Evolutionary conservation across 257 asterid genomes (phyloP).

Genomic region (Coffea eugenioides): DNA sequence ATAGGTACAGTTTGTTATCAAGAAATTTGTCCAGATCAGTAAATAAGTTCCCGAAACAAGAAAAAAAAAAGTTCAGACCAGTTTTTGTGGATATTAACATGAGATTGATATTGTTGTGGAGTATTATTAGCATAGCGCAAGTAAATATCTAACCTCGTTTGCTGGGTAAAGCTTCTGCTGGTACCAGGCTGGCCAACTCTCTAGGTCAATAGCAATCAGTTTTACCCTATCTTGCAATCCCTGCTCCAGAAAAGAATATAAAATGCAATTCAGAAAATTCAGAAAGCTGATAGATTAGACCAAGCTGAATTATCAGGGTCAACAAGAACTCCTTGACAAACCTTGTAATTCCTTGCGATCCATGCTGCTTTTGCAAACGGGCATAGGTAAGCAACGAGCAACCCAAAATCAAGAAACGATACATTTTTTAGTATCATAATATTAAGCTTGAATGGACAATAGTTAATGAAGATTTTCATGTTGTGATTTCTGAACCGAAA

Average conservation of each 20-base stretch:
- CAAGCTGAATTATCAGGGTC: no score
- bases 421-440: not conserved
- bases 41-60: no score
- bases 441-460: not conserved
- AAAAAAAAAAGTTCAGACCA: not conserved
- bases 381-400: constrained; percentile 70
- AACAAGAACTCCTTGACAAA: constrained; percentile 13
- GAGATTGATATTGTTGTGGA: not conserved
- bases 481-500: not conserved
- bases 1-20: not conserved
- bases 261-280: no score
- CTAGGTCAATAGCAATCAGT: constrained; percentile 73
- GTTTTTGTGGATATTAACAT: not conserved
- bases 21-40: not conserved
- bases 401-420: constrained; percentile 46
- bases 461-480: not conserved
- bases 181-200: constrained; percentile 85
- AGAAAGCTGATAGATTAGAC: no score
- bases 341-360: constrained; percentile 78
- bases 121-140: not conserved
- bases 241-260: constrained; percentile 27
- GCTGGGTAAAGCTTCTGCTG: constrained; percentile 82
- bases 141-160: constrained; percentile 51
- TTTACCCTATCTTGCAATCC: constrained; percentile 68
- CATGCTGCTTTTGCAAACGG: constrained; percentile 87